Evolutionary conservation across 1,284 basidiomycete genomes (phyloP), one percentile per base, ranked within the genome.

Genomic region (Papiliotrema terrestris): DNA sequence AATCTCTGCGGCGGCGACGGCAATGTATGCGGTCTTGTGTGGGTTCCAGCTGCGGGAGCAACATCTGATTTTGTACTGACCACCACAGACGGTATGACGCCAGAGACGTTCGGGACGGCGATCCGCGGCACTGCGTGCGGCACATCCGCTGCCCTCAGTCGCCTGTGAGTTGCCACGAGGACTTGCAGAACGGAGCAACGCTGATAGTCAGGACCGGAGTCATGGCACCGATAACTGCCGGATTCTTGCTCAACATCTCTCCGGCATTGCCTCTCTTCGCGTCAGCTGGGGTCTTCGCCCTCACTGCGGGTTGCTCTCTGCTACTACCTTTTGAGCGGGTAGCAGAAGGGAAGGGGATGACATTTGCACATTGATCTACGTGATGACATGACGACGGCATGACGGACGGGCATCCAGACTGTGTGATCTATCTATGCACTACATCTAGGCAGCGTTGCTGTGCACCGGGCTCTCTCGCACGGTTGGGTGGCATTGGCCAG

Each of bases 1-100:
- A 8, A 88, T 95, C 58, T 88, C 86, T 62, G 74, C 93, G 51
- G 86, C 85, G 57, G 86, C 87, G 0, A 92, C 92, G 44, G 87
- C 89, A 1, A 95, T 94, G 90, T 95, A 90, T 83, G 88, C 90
- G 11, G 87, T 94, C 8, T 69, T 94, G 51, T 94, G 92, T 74
- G 85, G 88, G 83, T 85, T n/a, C n/a, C n/a, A n/a, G n/a, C n/a
- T n/a, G n/a, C n/a, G n/a, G n/a, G n/a, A n/a, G n/a, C n/a, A n/a
- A n/a, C n/a, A n/a, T n/a, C n/a, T n/a, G n/a, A n/a, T n/a, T n/a
- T n/a, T n/a, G n/a, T n/a, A n/a, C n/a, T 52, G 13, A 38, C 26
- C 14, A 41, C 8, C 14, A 26, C 54, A 77, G 75, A 76, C 50
- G 85, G 84, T 5, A 92, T 91, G 89, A 93, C 91, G 0, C 91